A percentile compares a stretch with the other conserved stretches of the same genome.
Conservation (phyloP, 176 grass and related monocot species). For the Tuctoria greenei region DNA sequence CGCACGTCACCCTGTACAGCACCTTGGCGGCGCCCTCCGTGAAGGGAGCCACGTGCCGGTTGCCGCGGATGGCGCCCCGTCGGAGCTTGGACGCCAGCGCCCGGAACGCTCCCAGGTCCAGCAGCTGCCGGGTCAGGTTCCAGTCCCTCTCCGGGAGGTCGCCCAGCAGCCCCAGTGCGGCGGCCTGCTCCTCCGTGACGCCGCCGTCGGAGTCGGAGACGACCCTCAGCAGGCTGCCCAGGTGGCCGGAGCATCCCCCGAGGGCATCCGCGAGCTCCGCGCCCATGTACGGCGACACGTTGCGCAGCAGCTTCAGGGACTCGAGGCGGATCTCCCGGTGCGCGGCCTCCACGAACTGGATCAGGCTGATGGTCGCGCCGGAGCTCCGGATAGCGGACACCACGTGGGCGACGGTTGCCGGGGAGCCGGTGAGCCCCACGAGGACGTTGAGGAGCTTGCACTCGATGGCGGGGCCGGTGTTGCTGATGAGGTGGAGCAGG, state of each 20-base stretch:
- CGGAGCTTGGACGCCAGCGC: constrained; percentile 49
- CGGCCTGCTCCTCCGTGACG: constrained; percentile 75
- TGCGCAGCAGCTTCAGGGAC: constrained; percentile 71
- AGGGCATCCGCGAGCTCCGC: constrained; percentile 65
- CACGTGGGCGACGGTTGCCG: constrained; percentile 42
- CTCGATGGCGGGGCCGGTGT: constrained; percentile 65
- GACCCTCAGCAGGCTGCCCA: constrained; percentile 47
- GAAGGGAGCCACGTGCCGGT: constrained; percentile 51
- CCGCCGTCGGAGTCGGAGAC: constrained; percentile 29
- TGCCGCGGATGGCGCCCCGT: constrained; percentile 55
- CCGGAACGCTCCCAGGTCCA: constrained; percentile 55
- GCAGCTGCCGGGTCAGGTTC: constrained; percentile 57
- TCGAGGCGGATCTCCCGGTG: constrained; percentile 73
- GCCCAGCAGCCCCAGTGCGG: constrained; percentile 58
- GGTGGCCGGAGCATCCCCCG: constrained; percentile 39
- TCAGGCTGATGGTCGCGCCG: constrained; percentile 73
- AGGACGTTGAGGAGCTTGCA: constrained; percentile 71
- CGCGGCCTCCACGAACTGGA: constrained; percentile 81
- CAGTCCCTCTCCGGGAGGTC: constrained; percentile 64
- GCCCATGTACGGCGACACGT: constrained; percentile 79
- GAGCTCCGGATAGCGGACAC: constrained; percentile 72
- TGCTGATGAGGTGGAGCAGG: constrained; percentile 84
- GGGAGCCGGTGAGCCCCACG: constrained; percentile 66
- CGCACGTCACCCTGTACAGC: constrained; percentile 58
- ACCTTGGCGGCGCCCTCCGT: constrained; percentile 72